Conservation (phyloP, 179 eudicot genomes). For the Monotropa hypopitys region DNA sequence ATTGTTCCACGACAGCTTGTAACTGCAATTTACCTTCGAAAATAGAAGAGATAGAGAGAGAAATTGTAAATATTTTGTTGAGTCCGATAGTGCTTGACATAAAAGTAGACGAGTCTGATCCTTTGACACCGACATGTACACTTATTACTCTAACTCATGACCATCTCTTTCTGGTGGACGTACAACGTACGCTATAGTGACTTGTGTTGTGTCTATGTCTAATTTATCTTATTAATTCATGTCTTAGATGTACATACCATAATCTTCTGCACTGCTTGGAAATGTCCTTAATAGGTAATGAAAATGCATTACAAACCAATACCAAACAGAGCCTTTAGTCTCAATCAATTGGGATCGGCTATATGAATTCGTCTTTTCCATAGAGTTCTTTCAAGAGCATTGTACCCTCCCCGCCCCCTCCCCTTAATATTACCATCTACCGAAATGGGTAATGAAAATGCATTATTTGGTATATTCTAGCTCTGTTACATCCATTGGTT, state of each 20-base stretch:
- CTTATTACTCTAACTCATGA: background rate
- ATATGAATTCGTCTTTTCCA: no score
- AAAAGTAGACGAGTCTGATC: background rate
- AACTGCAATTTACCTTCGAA: background rate
- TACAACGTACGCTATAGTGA: background rate
- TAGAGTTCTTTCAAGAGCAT: no score
- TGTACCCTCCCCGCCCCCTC: no score
- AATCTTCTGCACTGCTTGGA: no score
- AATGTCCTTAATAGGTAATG: no score
- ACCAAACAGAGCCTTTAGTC: no score
- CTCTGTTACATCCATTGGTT: background rate
- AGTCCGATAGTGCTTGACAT: background rate
- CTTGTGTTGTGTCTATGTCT: background rate
- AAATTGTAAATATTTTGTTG: background rate
- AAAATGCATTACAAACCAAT: conserved; percentile 4
- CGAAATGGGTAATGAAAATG: conserved; percentile 13
- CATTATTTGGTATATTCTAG: background rate
- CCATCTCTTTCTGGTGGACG: background rate
- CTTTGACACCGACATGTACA: background rate
- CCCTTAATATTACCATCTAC: no score
- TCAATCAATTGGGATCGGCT: no score
- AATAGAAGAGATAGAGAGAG: background rate
- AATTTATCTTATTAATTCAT: background rate
- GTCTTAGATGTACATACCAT: background rate
- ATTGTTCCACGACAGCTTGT: background rate